phyloP scores from a whole-genome alignment of 441 rosid genomes.

The Mallotus japonicus region DNA sequence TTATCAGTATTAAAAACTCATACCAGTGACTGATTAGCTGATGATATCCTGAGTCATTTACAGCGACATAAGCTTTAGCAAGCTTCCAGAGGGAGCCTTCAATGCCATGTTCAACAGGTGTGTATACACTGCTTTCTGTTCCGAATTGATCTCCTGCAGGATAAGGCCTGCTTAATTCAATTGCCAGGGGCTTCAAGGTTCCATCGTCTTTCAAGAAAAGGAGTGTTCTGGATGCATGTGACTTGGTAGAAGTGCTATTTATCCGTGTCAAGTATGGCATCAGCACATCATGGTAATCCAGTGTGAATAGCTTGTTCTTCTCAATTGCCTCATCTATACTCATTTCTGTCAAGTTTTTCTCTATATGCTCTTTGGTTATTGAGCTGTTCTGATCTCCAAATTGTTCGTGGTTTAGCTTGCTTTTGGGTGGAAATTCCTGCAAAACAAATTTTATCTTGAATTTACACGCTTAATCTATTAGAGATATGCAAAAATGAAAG shows the following conservation, averaged over 20 bases:
- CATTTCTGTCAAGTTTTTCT: constrained; percentile 46
- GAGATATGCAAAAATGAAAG: not conserved
- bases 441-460: constrained; percentile 5
- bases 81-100: constrained; percentile 65
- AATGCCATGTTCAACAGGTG: constrained; percentile 49
- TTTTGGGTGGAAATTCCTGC: constrained; percentile 72
- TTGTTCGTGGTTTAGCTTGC: constrained; percentile 49
- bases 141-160: constrained; percentile 52
- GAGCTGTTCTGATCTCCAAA: constrained; percentile 63
- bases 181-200: constrained; percentile 57
- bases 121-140: constrained; percentile 58
- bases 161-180: constrained; percentile 69
- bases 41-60: constrained; percentile 73
- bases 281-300: constrained; percentile 65
- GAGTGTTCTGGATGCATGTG: constrained; percentile 60
- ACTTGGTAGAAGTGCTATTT: constrained; percentile 46
- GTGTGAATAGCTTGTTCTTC: constrained; percentile 48
- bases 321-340: constrained; percentile 51
- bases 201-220: constrained; percentile 59
- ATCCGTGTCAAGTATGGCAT: constrained; percentile 55
- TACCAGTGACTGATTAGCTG: constrained; percentile 77
- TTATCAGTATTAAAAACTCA: not conserved
- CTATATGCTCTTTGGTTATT: constrained; percentile 48
- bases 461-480: not conserved
- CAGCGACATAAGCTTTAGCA: constrained; percentile 71